Base-by-base conservation (phyloP, 1,139 yeast genomes). In the Magnusiomyces sp. region DNA sequence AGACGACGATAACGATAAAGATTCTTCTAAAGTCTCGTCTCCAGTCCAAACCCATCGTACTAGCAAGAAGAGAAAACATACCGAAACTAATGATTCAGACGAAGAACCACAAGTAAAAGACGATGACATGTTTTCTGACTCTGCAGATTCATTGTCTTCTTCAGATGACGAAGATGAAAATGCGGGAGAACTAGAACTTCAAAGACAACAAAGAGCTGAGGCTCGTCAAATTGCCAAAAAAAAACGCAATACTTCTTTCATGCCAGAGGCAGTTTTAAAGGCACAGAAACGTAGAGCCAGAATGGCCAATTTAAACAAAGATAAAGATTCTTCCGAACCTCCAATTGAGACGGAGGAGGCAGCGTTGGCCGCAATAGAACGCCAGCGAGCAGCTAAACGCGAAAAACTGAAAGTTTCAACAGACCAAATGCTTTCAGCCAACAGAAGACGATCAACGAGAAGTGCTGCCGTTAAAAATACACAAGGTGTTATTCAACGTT, bases 401-500 rank as follows among this genome's bases (percentile, higher is more conserved):
- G 57, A 45, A 54, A 53, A 46, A 54, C 53, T 50, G 53, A 46
- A 51, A 56, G 29, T 56, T 59, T 64, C 57, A 60, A 63, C 57
- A 50, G 69, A 54, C 56, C 68, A 51, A 63, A 66, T 44, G 75
- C 82, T 2, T 80, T 80, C 50, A 70, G 90, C 62, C 0, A 81
- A 80, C 29, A 73, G 95, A 59, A 74, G 97, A 58, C 77, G 86
- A 1, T 87, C 96, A 0, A 77, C 88, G 13, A 77, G 98, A 64
- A 71, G 80, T 2, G 78, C 95, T 0, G 94, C 95, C 0, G 76
- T 88, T 5, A 82, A 81, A 57, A 89, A 81, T 61, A 89, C 88
- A 59, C 74, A 85, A 55, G 89, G 83, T 6, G 79, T 89, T 33
- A 83, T 87, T 43, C 80, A 85, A 59, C 81, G 82, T 57, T 69